These are phyloP conservation scores for Sarcomyxa edulis DNA, from an alignment of 768 basidiomycete genomes.

Conservation along the genomic window DNA sequence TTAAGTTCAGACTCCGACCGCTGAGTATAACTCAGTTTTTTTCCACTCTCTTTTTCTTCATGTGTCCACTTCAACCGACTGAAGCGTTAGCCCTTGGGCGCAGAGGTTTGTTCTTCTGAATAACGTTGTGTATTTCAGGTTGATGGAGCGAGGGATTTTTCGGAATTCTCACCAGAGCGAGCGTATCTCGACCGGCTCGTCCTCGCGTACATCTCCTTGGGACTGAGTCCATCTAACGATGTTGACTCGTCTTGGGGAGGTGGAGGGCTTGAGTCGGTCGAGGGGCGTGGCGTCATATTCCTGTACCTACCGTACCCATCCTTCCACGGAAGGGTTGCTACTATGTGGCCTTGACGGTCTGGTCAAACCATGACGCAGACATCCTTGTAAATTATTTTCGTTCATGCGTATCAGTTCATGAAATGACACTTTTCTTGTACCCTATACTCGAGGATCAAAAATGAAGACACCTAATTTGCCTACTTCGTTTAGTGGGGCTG, in stretches of 20 bases:
- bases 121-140: conserved; percentile 67
- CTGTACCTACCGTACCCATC: conserved; percentile 77
- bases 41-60: conserved; percentile 23
- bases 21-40: conserved; percentile 20
- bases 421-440: too few species aligned
- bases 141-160: conserved; percentile 71
- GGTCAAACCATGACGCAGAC: conserved; percentile 81
- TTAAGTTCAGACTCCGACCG: conserved; percentile 29
- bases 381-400: too few species aligned
- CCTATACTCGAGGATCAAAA: too few species aligned
- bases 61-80: conserved; percentile 67
- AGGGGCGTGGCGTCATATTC: conserved; percentile 70
- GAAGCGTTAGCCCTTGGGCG: conserved; percentile 55
- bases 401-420: too few species aligned
- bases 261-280: conserved; percentile 38
- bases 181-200: conserved; percentile 25
- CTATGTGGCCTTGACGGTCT: conserved; percentile 80
- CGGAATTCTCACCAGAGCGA: conserved; percentile 33
- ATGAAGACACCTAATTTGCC: too few species aligned
- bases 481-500: too few species aligned
- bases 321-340: too few species aligned
- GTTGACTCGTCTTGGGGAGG: conserved; percentile 38
- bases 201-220: conserved; percentile 16
- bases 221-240: conserved; percentile 45
- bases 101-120: conserved; percentile 48